A percentile compares a stretch with the other conserved stretches of the same genome.
phyloP scores from a whole-genome alignment of 129 eudicot species.

The Smallanthus sonchifolius region DNA sequence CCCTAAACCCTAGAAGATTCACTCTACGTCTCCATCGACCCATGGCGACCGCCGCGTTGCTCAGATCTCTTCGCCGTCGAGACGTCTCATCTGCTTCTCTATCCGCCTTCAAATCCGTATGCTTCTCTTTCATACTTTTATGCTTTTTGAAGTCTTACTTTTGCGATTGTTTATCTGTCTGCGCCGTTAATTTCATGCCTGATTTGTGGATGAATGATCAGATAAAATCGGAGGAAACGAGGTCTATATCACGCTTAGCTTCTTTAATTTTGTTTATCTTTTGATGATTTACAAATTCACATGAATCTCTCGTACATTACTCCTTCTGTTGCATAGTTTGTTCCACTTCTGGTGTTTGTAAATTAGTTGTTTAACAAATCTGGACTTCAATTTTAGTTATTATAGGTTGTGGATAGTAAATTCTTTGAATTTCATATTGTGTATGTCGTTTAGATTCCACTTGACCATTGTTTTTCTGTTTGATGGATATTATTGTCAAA shows the following conservation, averaged over 20 bases:
- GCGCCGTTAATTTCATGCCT: neutral
- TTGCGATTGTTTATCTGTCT: neutral
- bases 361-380: neutral
- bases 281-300: neutral
- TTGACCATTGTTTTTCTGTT: too few relatives aligned
- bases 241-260: neutral
- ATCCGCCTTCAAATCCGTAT: slow-evolving; percentile 61
- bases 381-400: neutral
- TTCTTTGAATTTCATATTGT: neutral
- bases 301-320: neutral
- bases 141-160: neutral
- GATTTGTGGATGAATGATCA: neutral
- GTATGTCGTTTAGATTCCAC: neutral
- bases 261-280: neutral
- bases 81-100: slow-evolving; percentile 51
- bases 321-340: neutral
- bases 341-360: neutral
- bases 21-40: neutral
- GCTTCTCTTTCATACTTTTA: neutral
- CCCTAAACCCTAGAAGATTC: slow-evolving; percentile 47
- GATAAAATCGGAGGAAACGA: neutral
- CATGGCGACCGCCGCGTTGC: slow-evolving; percentile 69
- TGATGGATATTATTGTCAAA: neutral
- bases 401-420: neutral
- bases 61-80: slow-evolving; percentile 64